Base-by-base conservation (phyloP, 345 rosid genomes). In the Populus davidiana region DNA sequence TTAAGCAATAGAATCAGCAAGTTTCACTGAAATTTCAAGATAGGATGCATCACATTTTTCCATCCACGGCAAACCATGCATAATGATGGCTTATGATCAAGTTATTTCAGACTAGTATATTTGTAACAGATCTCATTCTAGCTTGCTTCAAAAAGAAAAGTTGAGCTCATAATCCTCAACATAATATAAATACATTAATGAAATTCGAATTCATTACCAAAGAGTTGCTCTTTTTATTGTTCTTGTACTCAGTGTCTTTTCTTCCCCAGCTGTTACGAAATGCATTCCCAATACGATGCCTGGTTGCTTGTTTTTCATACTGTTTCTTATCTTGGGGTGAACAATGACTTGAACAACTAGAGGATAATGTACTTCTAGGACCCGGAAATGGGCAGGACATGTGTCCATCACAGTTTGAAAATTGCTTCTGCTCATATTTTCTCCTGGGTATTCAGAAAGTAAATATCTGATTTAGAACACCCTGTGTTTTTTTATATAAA, bases 261-360 rank as follows among this genome's bases (percentile, higher is more conserved):
- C 95, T 88, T 80, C 92, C 94, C 97, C 97, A 88, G 88, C 97
- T 93, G 85, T 91, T 94, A 72, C 97, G 89, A 79, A 94, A 91
- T 72, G 96, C 92, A 35, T 86, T 73, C 41, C 99, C 97, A 8
- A 90, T 88, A 4, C 95, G 92, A 81, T 86, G 89, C 73, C 84
- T 89, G 2, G 93, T 88, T 18, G 86, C 78, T 76, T 84, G 91
- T 79, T 91, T 89, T 11, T 91, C 91, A 17, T 44, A 74, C 2
- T 35, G 75, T 78, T 71, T 88, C 85, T 85, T 88, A 11, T 88
- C 90, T 21, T 83, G 84, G 74, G 77, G 31, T 77, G 90, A 68
- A 29, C 70, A 72, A 70, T 75, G 74, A 75, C 70, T 69, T 41
- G 86, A 78, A 29, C 88, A 81, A 80, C 86, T 47, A 75, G 90